Percentiles rank a stretch among this genome's conserved stretches.
Evolutionary conservation across 73 alveolate species (phyloP).

Genomic region (Tetrahymena malaccensis): DNA sequence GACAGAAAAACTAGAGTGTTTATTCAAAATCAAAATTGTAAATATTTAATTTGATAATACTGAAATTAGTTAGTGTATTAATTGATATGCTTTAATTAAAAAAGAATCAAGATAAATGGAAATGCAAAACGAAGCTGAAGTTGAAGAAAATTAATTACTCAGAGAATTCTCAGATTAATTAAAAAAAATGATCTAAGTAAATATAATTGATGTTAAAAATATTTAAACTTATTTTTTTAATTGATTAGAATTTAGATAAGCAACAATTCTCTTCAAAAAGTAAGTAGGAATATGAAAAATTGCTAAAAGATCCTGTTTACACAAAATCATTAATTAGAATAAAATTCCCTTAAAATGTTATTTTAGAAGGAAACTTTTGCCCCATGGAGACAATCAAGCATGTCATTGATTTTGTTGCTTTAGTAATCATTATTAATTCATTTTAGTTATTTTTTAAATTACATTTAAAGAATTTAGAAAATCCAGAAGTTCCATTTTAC

Average conservation of each 20-base stretch:
- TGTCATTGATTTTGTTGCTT: neutral
- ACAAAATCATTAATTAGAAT: neutral
- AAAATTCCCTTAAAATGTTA: neutral
- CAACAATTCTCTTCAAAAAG: neutral
- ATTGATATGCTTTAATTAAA: too few species aligned
- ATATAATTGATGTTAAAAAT: neutral
- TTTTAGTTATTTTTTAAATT: neutral
- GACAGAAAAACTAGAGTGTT: neutral
- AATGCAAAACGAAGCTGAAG: neutral
- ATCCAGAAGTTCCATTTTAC: neutral
- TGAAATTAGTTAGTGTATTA: too few species aligned
- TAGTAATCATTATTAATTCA: neutral
- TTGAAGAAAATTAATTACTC: neutral
- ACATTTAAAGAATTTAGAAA: neutral
- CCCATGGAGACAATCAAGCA: neutral
- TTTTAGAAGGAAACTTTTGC: neutral
- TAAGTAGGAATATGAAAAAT: neutral
- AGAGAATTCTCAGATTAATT: neutral
- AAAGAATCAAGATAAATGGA: neutral
- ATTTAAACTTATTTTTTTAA: neutral
- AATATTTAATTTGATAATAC: neutral
- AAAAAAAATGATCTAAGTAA: neutral
- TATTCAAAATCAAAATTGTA: neutral
- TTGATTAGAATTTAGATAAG: neutral
- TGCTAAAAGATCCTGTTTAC: neutral